Percentiles rank a stretch among this genome's conserved stretches.
These are phyloP conservation scores for thale cress (Arabidopsis thaliana) DNA, from an alignment of 345 rosid genomes.

Conservation along the genomic window DNA sequence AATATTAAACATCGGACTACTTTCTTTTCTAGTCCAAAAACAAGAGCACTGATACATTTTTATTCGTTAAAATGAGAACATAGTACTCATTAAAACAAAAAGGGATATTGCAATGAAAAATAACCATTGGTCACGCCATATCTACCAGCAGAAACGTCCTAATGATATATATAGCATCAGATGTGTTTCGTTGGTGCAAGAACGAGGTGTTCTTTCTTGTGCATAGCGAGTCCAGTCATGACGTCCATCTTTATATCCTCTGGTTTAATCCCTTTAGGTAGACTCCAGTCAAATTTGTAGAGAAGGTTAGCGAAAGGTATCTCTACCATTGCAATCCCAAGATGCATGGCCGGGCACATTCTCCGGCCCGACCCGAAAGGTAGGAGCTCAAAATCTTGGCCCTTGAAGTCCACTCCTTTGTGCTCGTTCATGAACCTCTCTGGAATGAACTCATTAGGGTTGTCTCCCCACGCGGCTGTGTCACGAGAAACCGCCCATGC, in stretches of 20 bases:
- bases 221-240: conserved; percentile 48
- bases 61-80: conserved; percentile 17
- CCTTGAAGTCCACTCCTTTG: conserved; percentile 44
- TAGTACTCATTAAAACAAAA: conserved; percentile 7
- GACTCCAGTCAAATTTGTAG: conserved; percentile 40
- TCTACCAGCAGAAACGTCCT: conserved; percentile 12
- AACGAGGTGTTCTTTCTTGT: conserved; percentile 43
- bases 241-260: conserved; percentile 47
- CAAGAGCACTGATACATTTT: not conserved
- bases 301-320: conserved; percentile 45
- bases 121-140: not conserved
- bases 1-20: not conserved
- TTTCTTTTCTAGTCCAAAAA: not conserved
- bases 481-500: conserved; percentile 48
- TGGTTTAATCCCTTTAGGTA: conserved; percentile 36
- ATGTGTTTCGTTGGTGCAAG: conserved; percentile 32
- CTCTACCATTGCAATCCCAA: conserved; percentile 44
- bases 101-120: not conserved
- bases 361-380: conserved; percentile 42
- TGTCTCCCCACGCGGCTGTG: conserved; percentile 42
- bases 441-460: conserved; percentile 41
- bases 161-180: conserved; percentile 1
- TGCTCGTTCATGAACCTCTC: conserved; percentile 42
- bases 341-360: conserved; percentile 47
- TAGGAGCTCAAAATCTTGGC: conserved; percentile 44